Base-by-base conservation (phyloP, 345 rosid species). In the Camelina hispida region DNA sequence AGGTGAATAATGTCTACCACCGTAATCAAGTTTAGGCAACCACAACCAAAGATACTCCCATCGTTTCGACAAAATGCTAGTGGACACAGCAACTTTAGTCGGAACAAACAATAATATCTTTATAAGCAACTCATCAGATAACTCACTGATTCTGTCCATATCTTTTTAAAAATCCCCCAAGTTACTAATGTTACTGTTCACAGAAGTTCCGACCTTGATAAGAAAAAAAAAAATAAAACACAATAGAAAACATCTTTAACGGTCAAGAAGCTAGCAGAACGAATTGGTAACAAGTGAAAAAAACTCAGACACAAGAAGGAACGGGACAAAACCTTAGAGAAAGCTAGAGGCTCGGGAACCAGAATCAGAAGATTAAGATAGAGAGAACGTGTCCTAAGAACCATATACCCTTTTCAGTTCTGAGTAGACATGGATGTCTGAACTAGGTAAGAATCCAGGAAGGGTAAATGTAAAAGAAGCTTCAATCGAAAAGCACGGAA, bases 321-420 rank as follows among this genome's bases (percentile, higher is more conserved):
- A 55, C 16, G 40, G 4, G 9, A 40, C 13, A 2, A 38, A 68
- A 68, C 72, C 72, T 54, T 50, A 38, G 59, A 66, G 20, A 66
- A 16, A 40, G 32, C 30, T 28, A 37, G 17, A 6, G 48, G 16
- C 32, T 20, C 22, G 22, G 22, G 22, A 20, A 20, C 22, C 22
- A 20, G 22, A 20, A 20, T 20, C 22, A 20, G 22, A 20, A 20
- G 22, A 20, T 20, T 20, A 20, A 20, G 22, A 20, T 20, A 20
- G 22, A 20, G 22, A 20, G 22, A 20, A 20, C 22, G 25, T 23
- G 25, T 23, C 25, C 25, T 23, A 23, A 30, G 46, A 9, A 25
- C 17, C 22, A 53, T 16, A 22, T 20, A 40, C 12, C 12, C 50
- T 23, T 23, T 23, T 23, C 25, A 23, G 25, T 23, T 23, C 25